Percentiles rank a stretch among this genome's conserved stretches.
These are phyloP conservation scores for Nakataea oryzae DNA, from an alignment of 2,329 filamentous ascomycete genomes.

Conservation along the genomic window DNA sequence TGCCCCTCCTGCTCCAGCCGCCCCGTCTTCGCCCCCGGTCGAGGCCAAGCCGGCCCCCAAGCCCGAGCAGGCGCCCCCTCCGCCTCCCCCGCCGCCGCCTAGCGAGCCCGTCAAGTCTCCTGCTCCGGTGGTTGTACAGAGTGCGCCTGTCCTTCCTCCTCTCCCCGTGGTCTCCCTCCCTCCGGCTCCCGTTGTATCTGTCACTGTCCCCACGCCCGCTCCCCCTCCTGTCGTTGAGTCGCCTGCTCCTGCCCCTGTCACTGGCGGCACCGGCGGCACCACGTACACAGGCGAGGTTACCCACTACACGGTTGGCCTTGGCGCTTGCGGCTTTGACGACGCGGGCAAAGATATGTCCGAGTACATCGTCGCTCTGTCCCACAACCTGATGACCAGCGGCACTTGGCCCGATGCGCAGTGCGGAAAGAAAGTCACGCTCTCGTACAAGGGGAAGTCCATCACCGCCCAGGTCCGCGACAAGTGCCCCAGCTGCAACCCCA, in stretches of 20 bases:
- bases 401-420: constrained; percentile 65
- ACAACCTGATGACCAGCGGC: constrained; percentile 47
- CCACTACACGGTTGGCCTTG: constrained; percentile 60
- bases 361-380: constrained; percentile 60
- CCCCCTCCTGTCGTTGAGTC: constrained; percentile 10
- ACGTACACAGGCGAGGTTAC: constrained; percentile 56
- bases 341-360: constrained; percentile 40
- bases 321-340: constrained; percentile 57
- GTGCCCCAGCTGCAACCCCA: constrained; percentile 55
- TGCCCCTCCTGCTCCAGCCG: constrained; percentile 4
- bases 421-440: constrained; percentile 56
- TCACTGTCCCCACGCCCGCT: background rate
- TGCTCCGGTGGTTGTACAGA: constrained; percentile 1
- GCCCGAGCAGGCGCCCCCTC: background rate
- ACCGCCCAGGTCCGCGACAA: constrained; percentile 59
- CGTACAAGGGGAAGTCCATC: constrained; percentile 39
- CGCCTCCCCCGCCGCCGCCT: background rate
- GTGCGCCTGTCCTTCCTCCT: background rate
- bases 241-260: constrained; percentile 11
- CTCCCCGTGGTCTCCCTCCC: no score
- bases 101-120: background rate
- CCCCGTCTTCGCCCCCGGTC: constrained; percentile 8
- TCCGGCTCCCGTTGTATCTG: background rate
- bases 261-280: constrained; percentile 14
- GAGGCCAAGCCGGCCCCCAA: background rate